Base-by-base conservation (phyloP, 768 basidiomycete species). In the Rubroboletus satanas region DNA sequence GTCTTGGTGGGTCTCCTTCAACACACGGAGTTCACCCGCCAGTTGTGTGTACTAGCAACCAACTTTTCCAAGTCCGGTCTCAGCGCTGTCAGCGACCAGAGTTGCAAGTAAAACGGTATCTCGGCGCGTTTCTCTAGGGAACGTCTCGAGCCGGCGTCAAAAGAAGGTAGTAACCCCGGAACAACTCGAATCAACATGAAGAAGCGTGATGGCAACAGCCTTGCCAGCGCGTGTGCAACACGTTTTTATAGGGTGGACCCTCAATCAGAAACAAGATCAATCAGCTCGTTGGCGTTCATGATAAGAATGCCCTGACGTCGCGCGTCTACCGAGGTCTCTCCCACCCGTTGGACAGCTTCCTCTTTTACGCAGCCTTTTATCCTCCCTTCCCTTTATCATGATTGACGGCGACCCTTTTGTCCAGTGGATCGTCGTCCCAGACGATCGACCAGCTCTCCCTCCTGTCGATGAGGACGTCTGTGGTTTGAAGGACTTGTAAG, bases 191-290 rank as follows among this genome's bases (percentile, higher is more conserved):
- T 53, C 51, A 56, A 48, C 51, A 41, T 45, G 45, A 32, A 18
- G 29, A 10, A 45, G 31, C 44, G 32, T 46, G 38, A 63, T 51
- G 52, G 66, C 51, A 69, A 70, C 69, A 70, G 68, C 70, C 70
- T 64, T 58, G 55, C 39, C 59, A 57, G 52, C 69, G 66, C 69
- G 65, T 70, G 69, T 59, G 53, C 45, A 63, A 71, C 69, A 70
- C 69, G 69, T 72, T 70, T 68, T 68, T 62, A 12, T 70, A 66
- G 65, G 66, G 66, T 68, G 69, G 68, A 72, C 69, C 71, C 71
- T 50, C 69, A 69, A 66, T 58, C 49, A 55, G 69, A 50, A 70
- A 70, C 60, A 70, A 32, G 38, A 57, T 62, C 60, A 66, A 60
- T 65, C 55, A 65, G 42, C 38, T 51, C 33, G 42, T 49, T 61